Evolutionary conservation across 306 rosid species (phyloP).

Genomic region (Alnus rubra): DNA sequence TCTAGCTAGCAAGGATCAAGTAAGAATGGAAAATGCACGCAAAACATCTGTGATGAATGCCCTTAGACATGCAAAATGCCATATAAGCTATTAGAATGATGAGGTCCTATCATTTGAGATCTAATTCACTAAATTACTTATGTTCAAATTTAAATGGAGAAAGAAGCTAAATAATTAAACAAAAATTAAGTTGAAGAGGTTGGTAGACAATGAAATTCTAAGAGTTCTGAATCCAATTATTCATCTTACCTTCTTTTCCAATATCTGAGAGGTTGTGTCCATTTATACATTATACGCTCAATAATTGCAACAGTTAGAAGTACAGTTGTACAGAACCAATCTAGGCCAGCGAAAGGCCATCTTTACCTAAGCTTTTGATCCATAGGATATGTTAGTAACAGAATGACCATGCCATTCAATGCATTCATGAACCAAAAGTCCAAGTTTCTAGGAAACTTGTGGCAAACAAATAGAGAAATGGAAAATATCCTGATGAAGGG

Average conservation of each 20-base stretch:
- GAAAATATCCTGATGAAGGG: background rate
- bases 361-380: background rate
- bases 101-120: background rate
- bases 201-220: background rate
- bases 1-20: slow-evolving; percentile 17
- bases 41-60: slow-evolving; percentile 6
- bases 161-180: background rate
- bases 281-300: background rate
- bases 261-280: background rate
- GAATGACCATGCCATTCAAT: background rate
- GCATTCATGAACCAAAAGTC: background rate
- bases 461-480: background rate
- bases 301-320: background rate
- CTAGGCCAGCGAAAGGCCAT: background rate
- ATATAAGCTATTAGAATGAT: background rate
- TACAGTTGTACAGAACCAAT: background rate
- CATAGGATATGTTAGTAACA: background rate
- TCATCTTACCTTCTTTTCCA: background rate
- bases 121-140: background rate
- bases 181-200: background rate
- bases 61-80: slow-evolving; percentile 5
- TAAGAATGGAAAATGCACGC: slow-evolving; percentile 13
- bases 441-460: background rate
- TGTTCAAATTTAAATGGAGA: background rate
- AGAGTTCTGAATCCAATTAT: background rate